Evolutionary conservation across 2,329 filamentous ascomycete genomes (phyloP), one percentile per base, ranked within the genome.

Genomic region (Xylariaceae sp.): DNA sequence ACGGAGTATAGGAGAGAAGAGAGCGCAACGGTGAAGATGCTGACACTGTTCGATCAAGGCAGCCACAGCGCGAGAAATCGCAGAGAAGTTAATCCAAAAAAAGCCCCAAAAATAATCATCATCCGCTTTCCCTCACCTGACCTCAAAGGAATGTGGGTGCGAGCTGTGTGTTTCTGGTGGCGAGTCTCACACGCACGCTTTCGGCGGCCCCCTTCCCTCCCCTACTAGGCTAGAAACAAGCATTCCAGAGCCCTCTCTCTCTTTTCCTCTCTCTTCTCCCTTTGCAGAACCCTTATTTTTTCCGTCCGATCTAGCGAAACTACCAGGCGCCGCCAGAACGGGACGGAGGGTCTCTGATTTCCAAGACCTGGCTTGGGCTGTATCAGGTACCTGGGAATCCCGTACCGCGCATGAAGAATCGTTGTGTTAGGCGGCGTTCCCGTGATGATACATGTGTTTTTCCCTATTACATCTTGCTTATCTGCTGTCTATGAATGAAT

Each of bases 141-240:
- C 18, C 11, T 66, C 59, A 67, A 66, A 69, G 69, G 68, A 69
- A 71, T 71, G 69, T 58, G 51, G 54, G 61, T 15, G 13, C 13
- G 11, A 17, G 15, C 55, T 44, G 53, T 55, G 61, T 65, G 65
- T 64, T 61, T 52, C 48, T 57, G 39, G 37, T 9, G 11, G 37
- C 9, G 11, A 58, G 62, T 65, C 62, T 60, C 58, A 62, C 62
- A 62, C 51, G 56, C 65, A 68, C 64, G 68, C 68, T 71, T 69
- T 68, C 68, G 65, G 68, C 18, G 51, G 35, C 44, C 55, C 44
- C 23, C 23, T 51, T 5, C 23, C 23, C 23, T 47, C 11, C 15
- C 13, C 15, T n/a, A n/a, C 44, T 47, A 13, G 44, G 15, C 56
- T 10, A 64, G 64, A 59, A 59, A 62, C 64, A 55, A 66, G 59